Conservation (phyloP, 1,284 basidiomycete genomes). For the Ganoderma multipileum region DNA sequence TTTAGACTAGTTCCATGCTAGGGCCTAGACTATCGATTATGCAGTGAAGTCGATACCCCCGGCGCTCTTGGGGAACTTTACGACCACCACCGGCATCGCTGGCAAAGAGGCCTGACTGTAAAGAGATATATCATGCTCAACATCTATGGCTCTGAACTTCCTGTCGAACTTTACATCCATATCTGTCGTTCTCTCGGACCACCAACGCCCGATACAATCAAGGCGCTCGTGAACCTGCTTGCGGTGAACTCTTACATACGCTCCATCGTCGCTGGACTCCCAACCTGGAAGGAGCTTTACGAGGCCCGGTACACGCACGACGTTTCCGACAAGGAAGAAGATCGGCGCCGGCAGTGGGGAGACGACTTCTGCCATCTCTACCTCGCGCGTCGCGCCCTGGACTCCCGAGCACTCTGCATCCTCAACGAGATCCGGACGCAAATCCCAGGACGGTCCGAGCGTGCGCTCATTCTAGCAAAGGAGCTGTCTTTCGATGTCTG, state of each 20-base stretch:
- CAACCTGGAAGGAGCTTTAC: constrained; percentile 61
- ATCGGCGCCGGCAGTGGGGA: constrained; percentile 38
- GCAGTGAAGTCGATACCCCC: background rate
- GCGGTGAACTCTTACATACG: constrained; percentile 38
- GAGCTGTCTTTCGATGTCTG: constrained; percentile 56
- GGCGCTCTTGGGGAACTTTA: background rate
- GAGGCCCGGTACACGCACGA: constrained; percentile 52
- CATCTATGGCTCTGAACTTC: constrained; percentile 15
- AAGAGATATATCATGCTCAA: background rate
- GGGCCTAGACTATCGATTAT: no score
- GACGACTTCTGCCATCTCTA: constrained; percentile 57
- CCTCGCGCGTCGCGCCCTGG: constrained; percentile 49
- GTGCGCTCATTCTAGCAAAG: constrained; percentile 45
- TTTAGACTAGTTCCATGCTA: no score
- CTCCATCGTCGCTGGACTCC: constrained; percentile 35
- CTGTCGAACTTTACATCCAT: constrained; percentile 20
- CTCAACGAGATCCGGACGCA: constrained; percentile 49
- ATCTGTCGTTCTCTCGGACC: constrained; percentile 34
- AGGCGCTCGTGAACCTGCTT: constrained; percentile 38
- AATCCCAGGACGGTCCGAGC: constrained; percentile 45
- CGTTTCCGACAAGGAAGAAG: constrained; percentile 44
- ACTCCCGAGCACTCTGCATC: constrained; percentile 47
- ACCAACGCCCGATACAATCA: constrained; percentile 29
- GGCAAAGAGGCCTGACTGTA: background rate
- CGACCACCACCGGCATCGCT: background rate